Percentiles rank a stretch among this genome's conserved stretches.
Conservation (phyloP, 148 eudicot species). For the Beta vulgaris region DNA sequence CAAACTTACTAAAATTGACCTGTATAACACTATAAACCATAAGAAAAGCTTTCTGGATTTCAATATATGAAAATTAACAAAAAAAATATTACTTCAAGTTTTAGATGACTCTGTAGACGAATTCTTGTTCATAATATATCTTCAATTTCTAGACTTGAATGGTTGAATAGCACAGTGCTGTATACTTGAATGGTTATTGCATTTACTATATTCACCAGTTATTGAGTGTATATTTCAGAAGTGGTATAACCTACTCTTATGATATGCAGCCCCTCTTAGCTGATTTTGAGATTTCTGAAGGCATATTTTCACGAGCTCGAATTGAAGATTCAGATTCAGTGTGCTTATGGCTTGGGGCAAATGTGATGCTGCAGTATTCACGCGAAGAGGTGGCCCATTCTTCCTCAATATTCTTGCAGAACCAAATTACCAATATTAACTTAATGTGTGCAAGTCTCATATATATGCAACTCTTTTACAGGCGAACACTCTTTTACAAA, state of each 20-base stretch:
- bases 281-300: constrained; percentile 92
- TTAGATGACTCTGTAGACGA: background rate
- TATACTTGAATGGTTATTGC: background rate
- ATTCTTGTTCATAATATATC: background rate
- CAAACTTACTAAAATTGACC: background rate
- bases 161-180: background rate
- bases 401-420: constrained; percentile 2
- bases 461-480: constrained; percentile 31
- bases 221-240: background rate
- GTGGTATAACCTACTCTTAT: background rate
- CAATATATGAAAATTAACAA: background rate
- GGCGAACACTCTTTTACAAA: constrained; percentile 74
- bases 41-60: background rate
- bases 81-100: background rate
- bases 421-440: background rate
- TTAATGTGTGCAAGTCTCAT: background rate
- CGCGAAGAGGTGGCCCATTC: constrained; percentile 74
- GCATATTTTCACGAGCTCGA: constrained; percentile 79
- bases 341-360: constrained; percentile 93
- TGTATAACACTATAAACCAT: background rate
- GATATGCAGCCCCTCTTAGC: constrained; percentile 61
- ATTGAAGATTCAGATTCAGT: constrained; percentile 77
- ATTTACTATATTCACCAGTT: background rate
- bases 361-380: constrained; percentile 93
- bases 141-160: background rate